A percentile compares a stretch with the other conserved stretches of the same genome.
Evolutionary conservation across 345 rosid genomes (phyloP).

Genomic region (Salix exigua): DNA sequence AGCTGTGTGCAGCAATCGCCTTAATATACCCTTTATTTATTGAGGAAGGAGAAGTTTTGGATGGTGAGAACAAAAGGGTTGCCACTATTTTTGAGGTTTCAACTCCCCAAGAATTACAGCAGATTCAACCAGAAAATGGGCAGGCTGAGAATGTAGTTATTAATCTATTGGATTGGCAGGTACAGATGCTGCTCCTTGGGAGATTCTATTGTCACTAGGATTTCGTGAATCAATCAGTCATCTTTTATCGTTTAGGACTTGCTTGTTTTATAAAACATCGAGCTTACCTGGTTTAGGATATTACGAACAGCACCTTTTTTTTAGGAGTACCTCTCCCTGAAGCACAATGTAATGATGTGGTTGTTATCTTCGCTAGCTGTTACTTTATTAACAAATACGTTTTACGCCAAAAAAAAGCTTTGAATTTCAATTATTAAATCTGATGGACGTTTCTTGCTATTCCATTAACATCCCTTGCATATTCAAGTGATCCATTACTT

Average conservation of each 20-base stretch:
- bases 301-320: neutral
- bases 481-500: no score
- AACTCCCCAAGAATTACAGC: constrained; percentile 54
- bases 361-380: neutral
- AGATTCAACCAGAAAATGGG: constrained; percentile 47
- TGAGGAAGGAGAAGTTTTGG: constrained; percentile 43
- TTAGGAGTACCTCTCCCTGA: neutral
- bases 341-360: neutral
- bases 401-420: neutral
- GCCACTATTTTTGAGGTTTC: constrained; percentile 57
- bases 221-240: neutral
- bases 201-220: neutral
- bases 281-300: neutral
- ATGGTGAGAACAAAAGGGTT: constrained; percentile 37
- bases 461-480: no score
- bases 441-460: no score
- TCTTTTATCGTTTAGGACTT: neutral
- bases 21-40: constrained; percentile 58
- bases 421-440: no score
- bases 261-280: neutral
- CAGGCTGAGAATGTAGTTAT: constrained; percentile 47
- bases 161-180: constrained; percentile 81
- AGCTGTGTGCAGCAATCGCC: constrained; percentile 54
- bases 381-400: neutral
- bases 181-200: constrained; percentile 7